These are phyloP conservation scores for Zymoseptoria crescenta DNA, from an alignment of 2,329 filamentous ascomycete species.

Conservation along the genomic window DNA sequence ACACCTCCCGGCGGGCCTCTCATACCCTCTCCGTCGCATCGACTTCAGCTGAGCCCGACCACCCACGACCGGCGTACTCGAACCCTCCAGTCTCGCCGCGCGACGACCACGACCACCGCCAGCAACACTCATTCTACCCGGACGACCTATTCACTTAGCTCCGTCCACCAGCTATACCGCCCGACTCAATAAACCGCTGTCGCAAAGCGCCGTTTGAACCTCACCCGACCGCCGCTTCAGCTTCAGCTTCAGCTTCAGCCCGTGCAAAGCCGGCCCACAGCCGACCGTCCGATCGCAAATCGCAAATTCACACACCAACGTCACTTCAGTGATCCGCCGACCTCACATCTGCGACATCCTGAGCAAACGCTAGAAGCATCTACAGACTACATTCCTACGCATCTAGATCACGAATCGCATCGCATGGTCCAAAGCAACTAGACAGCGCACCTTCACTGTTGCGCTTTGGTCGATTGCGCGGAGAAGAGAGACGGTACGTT, in stretches of 20 bases:
- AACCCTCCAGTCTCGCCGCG: not conserved
- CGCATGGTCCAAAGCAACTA: conserved; percentile 18
- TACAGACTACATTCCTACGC: not conserved
- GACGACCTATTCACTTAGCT: conserved; percentile 31
- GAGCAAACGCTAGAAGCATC: conserved; percentile 6
- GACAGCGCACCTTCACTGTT: not conserved
- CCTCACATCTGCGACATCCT: conserved; percentile 2
- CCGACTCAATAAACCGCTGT: conserved; percentile 1
- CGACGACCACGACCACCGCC: conserved; percentile 1
- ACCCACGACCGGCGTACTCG: not conserved
- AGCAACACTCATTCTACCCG: conserved; percentile 10
- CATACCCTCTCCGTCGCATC: not conserved
- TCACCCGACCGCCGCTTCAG: conserved; percentile 1
- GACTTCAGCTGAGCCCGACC: not conserved
- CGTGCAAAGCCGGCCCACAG: not conserved
- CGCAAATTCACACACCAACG: not conserved
- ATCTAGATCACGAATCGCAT: conserved; percentile 8
- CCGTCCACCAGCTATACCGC: conserved; percentile 14
- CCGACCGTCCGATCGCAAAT: conserved; percentile 6
- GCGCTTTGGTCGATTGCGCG: not conserved
- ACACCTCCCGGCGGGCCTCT: not conserved
- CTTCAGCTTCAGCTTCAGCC: not conserved
- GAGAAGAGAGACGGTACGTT: not conserved
- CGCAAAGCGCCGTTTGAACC: not conserved
- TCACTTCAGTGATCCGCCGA: not conserved